Evolutionary conservation across 2,329 filamentous ascomycete genomes (phyloP), one percentile per base, ranked within the genome.

Genomic region (Ophiostoma montium): DNA sequence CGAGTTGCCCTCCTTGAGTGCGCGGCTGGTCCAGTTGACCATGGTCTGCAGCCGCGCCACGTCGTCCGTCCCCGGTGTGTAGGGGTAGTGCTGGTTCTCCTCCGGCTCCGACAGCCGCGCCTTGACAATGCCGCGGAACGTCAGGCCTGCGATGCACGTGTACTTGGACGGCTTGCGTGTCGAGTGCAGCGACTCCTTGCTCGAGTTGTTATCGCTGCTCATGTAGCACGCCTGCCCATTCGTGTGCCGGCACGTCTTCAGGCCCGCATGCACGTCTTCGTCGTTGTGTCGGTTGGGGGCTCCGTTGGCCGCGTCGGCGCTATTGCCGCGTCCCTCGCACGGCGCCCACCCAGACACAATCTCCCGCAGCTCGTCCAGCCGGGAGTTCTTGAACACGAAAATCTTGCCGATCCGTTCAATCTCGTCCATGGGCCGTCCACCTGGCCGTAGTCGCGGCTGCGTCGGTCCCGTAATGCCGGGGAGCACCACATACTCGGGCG

Each of bases 1-100:
- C 8, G 59, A 57, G 15, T 60, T 56, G 10, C 53, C 52, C 10
- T 58, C 50, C 13, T 8, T 48, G 48, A 67, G 66, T 0, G 64
- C 64, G 4, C 66, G 61, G 41, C 56, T 55, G 38, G 61, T 59
- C 67, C 67, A 70, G 53, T 68, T 68, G 5, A 67, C 66, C 47
- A 67, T 67, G 36, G 67, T 66, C 56, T 66, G 62, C 39, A 69
- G 52, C 45, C 57, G 57, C 4, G 62, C 57, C 8, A 39, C 42
- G 1, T 52, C 38, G 49, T 57, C 55, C 2, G 11, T 12, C 0
- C 18, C 23, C 7, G 36, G 13, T 3, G 15, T 13, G 15, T 39
- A 33, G 4, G 33, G 35, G 2, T 51, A 33, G 18, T 52, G 50
- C 8, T 52, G 31, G 18, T 51, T 49, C 8, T 52, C 23, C 15